Evolutionary conservation across 805 yeast species (phyloP).

Genomic region (Sugiyamaella smithiae): DNA sequence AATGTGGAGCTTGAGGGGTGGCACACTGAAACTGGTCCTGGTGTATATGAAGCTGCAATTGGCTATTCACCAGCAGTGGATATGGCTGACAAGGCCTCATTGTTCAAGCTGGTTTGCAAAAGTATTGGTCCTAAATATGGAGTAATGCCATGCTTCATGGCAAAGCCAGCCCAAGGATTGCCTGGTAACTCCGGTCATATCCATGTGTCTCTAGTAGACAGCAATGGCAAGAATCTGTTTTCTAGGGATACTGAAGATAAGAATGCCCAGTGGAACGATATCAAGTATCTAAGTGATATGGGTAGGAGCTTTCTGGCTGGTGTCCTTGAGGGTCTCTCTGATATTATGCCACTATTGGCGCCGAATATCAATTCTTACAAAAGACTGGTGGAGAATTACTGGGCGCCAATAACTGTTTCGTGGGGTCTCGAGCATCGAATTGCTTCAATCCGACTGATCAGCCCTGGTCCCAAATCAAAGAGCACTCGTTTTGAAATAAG

Average conservation of each 20-base stretch:
- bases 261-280: constrained; percentile 30
- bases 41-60: constrained; percentile 37
- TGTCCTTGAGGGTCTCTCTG: constrained; percentile 31
- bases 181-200: constrained; percentile 39
- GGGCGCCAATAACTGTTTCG: constrained; percentile 38
- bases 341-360: constrained; percentile 37
- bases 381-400: constrained; percentile 34
- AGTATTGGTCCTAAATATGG: constrained; percentile 28
- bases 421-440: constrained; percentile 38
- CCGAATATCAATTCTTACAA: constrained; percentile 37
- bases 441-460: constrained; percentile 34
- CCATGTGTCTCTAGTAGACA: constrained; percentile 32
- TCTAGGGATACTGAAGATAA: constrained; percentile 27
- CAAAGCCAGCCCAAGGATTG: constrained; percentile 35
- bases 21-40: constrained; percentile 39
- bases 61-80: constrained; percentile 29
- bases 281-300: constrained; percentile 26
- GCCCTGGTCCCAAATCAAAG: constrained; percentile 27
- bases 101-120: constrained; percentile 34
- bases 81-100: constrained; percentile 33
- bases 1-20: constrained; percentile 34
- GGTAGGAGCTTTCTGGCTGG: constrained; percentile 37
- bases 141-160: constrained; percentile 37
- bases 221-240: constrained; percentile 29
- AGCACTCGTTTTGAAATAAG: constrained; percentile 35